Percentiles rank a stretch among this genome's conserved stretches.
These are phyloP conservation scores for Colletotrichum abscissum DNA, from an alignment of 2,329 filamentous ascomycete species.

Conservation along the genomic window DNA sequence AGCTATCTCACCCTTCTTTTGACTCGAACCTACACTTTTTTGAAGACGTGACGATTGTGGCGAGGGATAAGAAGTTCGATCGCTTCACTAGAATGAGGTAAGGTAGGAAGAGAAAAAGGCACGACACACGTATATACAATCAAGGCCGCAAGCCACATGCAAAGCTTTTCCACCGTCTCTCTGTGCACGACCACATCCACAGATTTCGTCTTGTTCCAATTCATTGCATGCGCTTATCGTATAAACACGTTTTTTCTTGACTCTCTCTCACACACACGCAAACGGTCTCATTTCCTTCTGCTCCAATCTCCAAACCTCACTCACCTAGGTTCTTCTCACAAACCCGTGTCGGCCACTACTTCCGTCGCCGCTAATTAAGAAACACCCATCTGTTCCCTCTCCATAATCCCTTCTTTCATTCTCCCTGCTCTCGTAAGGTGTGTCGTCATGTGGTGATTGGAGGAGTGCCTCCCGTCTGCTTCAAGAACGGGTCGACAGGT, in stretches of 20 bases:
- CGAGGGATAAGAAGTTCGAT: background rate
- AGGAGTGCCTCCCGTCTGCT: background rate
- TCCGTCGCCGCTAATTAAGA: background rate
- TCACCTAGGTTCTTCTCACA: background rate
- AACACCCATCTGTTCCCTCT: background rate
- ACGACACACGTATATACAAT: conserved; percentile 15
- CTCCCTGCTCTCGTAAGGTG: background rate
- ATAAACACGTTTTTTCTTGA: conserved; percentile 17
- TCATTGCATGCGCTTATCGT: conserved; percentile 33
- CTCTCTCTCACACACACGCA: background rate
- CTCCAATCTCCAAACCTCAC: background rate
- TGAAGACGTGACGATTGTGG: too few relatives aligned
- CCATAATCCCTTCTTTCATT: background rate
- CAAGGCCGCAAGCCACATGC: conserved; percentile 17
- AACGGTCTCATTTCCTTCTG: background rate
- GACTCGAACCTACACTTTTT: too few relatives aligned
- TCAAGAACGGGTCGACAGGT: too few relatives aligned
- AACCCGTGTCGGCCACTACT: background rate
- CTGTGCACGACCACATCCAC: background rate
- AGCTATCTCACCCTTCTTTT: too few relatives aligned
- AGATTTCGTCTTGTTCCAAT: background rate
- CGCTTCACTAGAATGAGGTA: conserved; percentile 6
- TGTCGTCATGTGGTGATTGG: background rate
- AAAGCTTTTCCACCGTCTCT: background rate
- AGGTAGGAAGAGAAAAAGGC: background rate